phyloP scores from a whole-genome alignment of 495 filamentous ascomycete genomes.

The Geoglossum glabrum region DNA sequence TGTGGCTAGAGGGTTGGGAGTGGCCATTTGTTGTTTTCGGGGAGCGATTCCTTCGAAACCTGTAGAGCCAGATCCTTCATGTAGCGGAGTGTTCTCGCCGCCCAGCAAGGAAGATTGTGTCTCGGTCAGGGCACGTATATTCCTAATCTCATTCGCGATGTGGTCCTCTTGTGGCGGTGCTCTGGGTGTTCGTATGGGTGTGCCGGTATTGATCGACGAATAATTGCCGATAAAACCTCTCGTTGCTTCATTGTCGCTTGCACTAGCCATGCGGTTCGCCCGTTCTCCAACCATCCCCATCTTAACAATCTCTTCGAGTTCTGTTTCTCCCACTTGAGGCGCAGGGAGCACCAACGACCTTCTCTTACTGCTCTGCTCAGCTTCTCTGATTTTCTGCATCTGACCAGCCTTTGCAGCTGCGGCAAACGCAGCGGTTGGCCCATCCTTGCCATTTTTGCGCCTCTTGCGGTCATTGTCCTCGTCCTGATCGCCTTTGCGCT shows the following conservation, averaged over 20 bases:
- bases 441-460: constrained; percentile 67
- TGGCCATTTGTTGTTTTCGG: constrained; percentile 58
- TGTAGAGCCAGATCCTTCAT: constrained; percentile 62
- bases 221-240: constrained; percentile 76
- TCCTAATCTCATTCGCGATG: constrained; percentile 89
- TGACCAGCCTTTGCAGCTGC: constrained; percentile 89
- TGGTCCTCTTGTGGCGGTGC: constrained; percentile 84
- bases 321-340: constrained; percentile 78
- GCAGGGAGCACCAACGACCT: constrained; percentile 57
- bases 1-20: constrained; percentile 88
- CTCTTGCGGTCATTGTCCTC: constrained; percentile 68
- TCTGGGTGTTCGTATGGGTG: constrained; percentile 78
- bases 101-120: constrained; percentile 91
- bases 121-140: constrained; percentile 80
- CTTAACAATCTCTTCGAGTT: constrained; percentile 95
- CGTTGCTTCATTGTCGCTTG: constrained; percentile 70
- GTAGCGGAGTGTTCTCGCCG: constrained; percentile 78
- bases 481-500: constrained; percentile 78
- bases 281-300: constrained; percentile 91
- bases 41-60: constrained; percentile 78
- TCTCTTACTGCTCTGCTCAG: constrained; percentile 88
- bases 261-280: constrained; percentile 52
- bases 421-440: constrained; percentile 51
- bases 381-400: constrained; percentile 88
- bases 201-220: constrained; percentile 53